Percentiles rank a stretch among this genome's conserved stretches.
Conservation (phyloP, 2,329 filamentous ascomycete genomes). For the Sporothrix luriei region DNA sequence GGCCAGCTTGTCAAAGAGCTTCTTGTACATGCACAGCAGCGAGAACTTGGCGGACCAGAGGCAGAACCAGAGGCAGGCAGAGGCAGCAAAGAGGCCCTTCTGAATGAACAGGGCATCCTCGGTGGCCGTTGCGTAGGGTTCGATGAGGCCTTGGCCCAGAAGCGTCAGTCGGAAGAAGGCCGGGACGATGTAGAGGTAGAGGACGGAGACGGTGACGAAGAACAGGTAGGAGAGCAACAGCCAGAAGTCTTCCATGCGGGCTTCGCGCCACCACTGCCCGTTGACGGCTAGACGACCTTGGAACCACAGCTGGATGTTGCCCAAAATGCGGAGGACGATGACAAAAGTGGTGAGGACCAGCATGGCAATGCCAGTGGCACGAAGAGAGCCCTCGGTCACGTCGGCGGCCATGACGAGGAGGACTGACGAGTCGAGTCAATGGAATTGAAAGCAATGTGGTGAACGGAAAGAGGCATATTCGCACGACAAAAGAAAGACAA, state of each 20-base stretch:
- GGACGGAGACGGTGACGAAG: not conserved
- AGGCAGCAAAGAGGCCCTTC: not conserved
- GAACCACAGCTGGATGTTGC: not conserved
- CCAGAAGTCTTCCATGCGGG: not conserved
- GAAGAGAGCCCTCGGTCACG: not conserved
- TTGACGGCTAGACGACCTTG: not conserved
- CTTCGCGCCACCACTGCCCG: not conserved
- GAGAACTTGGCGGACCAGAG: slow-evolving; percentile 14
- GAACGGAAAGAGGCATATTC: too few species aligned
- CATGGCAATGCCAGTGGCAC: slow-evolving; percentile 1
- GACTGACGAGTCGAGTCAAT: too few species aligned
- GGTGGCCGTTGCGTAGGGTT: not conserved
- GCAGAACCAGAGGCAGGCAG: slow-evolving; percentile 7
- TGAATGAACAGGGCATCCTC: slow-evolving; percentile 5
- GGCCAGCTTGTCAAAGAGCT: slow-evolving; percentile 10
- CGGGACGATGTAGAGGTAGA: slow-evolving; percentile 4
- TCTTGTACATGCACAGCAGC: slow-evolving; percentile 19
- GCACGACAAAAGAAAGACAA: too few species aligned
- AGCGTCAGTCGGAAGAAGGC: not conserved
- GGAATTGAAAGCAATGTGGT: too few species aligned
- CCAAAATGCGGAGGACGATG: not conserved
- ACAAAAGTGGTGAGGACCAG: slow-evolving; percentile 4
- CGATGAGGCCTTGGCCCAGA: not conserved
- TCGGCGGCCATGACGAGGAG: slow-evolving; percentile 4
- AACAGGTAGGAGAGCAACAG: slow-evolving; percentile 5